phyloP scores from a whole-genome alignment of 371 early-diverging fungal genomes.

The Rhizopus arrhizus region DNA sequence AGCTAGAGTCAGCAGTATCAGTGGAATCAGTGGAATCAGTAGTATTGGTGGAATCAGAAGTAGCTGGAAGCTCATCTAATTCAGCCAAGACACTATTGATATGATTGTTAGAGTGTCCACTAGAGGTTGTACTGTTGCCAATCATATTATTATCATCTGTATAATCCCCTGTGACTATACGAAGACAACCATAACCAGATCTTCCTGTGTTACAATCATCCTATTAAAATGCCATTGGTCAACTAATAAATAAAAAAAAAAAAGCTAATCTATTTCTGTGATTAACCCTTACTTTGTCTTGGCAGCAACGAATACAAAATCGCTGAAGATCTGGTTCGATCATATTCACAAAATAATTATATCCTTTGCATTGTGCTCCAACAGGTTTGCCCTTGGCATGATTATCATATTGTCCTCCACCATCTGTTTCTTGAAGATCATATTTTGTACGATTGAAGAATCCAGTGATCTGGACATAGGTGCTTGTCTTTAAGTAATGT shows the following conservation, averaged over 20 bases:
- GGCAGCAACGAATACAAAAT: conserved; percentile 55
- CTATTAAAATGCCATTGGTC: conserved; percentile 9
- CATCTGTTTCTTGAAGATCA: conserved; percentile 43
- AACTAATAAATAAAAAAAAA: neutral
- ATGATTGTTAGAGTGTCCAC: conserved; percentile 12
- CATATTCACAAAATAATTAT: conserved; percentile 49
- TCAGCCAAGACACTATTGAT: conserved; percentile 23
- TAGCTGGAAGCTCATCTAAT: conserved; percentile 10
- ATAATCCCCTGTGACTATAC: conserved; percentile 46
- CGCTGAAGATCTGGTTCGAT: conserved; percentile 50
- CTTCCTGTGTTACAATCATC: conserved; percentile 39
- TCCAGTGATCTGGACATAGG: conserved; percentile 60
- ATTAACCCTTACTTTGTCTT: conserved; percentile 24
- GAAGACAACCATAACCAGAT: conserved; percentile 46
- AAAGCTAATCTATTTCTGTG: neutral
- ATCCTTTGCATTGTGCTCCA: conserved; percentile 45
- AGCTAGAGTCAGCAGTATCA: no score
- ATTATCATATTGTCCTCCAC: conserved; percentile 56
- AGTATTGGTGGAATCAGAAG: neutral
- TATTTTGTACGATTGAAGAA: conserved; percentile 56
- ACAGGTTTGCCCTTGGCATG: conserved; percentile 38
- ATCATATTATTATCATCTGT: conserved; percentile 20
- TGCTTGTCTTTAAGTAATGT: conserved; percentile 43
- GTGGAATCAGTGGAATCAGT: no score
- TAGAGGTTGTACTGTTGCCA: neutral